Evolutionary conservation across 805 yeast species (phyloP).

Genomic region (Nakazawaea anatomiae): DNA sequence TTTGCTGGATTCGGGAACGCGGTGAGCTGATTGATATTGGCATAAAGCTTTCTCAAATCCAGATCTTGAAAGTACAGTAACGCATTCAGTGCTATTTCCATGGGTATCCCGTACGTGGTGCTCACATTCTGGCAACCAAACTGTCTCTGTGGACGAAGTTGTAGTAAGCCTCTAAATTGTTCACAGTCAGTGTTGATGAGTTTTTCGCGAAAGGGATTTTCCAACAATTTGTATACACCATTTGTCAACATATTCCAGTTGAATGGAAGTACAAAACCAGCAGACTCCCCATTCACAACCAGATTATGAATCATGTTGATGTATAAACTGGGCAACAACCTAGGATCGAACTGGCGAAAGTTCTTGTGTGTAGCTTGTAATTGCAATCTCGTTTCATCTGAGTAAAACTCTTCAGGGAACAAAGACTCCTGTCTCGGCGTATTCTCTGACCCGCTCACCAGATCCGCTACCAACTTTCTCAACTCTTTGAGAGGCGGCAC

Average conservation of each 20-base stretch:
- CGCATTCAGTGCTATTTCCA: background rate
- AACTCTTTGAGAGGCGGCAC: background rate
- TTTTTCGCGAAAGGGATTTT: background rate
- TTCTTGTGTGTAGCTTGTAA: background rate
- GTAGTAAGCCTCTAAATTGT: background rate
- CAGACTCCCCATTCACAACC: background rate
- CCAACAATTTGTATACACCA: background rate
- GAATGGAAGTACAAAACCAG: slow-evolving; percentile 3
- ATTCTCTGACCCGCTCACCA: background rate
- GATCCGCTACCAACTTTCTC: background rate
- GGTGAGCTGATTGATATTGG: background rate
- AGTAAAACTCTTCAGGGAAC: slow-evolving; percentile 1
- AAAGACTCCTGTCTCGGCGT: background rate
- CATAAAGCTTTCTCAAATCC: slow-evolving; percentile 1
- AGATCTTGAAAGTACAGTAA: background rate
- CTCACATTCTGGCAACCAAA: background rate
- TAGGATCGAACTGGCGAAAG: slow-evolving; percentile 4
- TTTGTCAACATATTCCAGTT: slow-evolving; percentile 9
- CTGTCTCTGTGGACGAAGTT: background rate
- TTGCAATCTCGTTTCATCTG: background rate
- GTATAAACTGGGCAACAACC: slow-evolving; percentile 7
- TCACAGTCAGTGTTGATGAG: background rate
- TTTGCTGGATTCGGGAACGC: background rate
- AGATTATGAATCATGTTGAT: background rate
- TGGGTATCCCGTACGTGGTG: background rate